Evolutionary conservation across 1,284 basidiomycete genomes (phyloP), one percentile per base, ranked within the genome.

Genomic region (Trametes hirsuta): DNA sequence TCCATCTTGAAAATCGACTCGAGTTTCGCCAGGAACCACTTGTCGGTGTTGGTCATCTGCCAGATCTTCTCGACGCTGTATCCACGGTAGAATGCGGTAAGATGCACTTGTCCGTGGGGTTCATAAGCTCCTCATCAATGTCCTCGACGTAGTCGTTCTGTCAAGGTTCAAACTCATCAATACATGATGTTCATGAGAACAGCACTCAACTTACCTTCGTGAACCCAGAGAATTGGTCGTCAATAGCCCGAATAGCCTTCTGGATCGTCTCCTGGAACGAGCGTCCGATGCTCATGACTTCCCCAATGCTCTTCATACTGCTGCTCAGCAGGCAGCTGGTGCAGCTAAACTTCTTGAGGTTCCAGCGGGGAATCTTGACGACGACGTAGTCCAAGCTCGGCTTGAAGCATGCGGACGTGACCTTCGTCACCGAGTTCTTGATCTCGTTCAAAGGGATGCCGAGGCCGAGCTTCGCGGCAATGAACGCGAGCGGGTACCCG

Each of bases 191-290:
- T 30, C 30, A 25, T 6, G 47, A n/a, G 36, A 40, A 8, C 6
- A 8, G 30, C 18, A 41, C 55, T 22, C 24, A 9, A 70, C 77
- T 8, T 46, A 93, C 92, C 83, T 93, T 89, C 6, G 92, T 88
- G 77, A 99, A 99, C 4, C 97, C 97, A 69, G 86, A 79, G 76
- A 98, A 98, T 66, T 90, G 89, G 72, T 97, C 95, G 74, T 99
- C 97, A 71, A 99, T 97, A 15, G 94, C 90, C 41, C 97, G 84
- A 65, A 99, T 98, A 1, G 97, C 97, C 79, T 98, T 98, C 76
- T 99, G 97, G 64, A 98, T 91, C 0, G 94, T 96, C 81, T 99
- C 97, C 76, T 98, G 97, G 70, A 99, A 99, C 11, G 95, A 97
- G 67, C 97, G 84, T 24, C 97, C 97, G 67, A 99, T 98, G 65